Evolutionary conservation across 2,329 filamentous ascomycete species (phyloP), one percentile per base, ranked within the genome.

Genomic region (Trichocomaceae sp.): DNA sequence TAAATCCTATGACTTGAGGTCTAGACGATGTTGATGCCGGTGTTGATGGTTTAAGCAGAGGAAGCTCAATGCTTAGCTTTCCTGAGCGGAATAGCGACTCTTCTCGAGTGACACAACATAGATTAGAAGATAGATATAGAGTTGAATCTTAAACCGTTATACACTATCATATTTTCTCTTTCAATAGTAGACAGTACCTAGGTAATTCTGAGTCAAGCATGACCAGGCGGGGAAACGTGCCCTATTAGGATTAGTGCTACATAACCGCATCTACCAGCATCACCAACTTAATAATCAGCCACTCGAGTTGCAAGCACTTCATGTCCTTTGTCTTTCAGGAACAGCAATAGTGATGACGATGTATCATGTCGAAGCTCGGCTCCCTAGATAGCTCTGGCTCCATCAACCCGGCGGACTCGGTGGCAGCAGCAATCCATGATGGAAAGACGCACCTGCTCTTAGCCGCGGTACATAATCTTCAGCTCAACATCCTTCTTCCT

Each of bases 1-100:
- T 74, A 69, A 68, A 61, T 47, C 17, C 41, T 8, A 46, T 52
- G 31, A 47, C n/a, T 39, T 47, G 10, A 31, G 31, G 35, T 46
- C 10, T 45, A n/a, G 22, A 20, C 47, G 23, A 31, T 47, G 20
- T 29, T 39, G 17, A 17, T 19, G 31, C 20, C 9, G 19, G 44
- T 47, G 29, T 47, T 22, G 12, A 47, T 33, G 31, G 33, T 33
- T 15, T 41, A 39, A 12, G 20, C 42, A 26, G 44, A 13, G 29
- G 41, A 46, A 31, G 31, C 22, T 22, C 41, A 52, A n/a, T 46
- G 15, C 48, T 45, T 26, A 8, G 23, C 17, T 42, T 42, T 42
- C 6, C 19, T 22, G 12, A 39, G 35, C 44, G 44, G 44, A 23
- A 31, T 53, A 53, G 47, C 41, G 51, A 53, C 45, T 45, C 10